Conservation (phyloP, 169 alveolate species). For the Eimeria maxima region DNA sequence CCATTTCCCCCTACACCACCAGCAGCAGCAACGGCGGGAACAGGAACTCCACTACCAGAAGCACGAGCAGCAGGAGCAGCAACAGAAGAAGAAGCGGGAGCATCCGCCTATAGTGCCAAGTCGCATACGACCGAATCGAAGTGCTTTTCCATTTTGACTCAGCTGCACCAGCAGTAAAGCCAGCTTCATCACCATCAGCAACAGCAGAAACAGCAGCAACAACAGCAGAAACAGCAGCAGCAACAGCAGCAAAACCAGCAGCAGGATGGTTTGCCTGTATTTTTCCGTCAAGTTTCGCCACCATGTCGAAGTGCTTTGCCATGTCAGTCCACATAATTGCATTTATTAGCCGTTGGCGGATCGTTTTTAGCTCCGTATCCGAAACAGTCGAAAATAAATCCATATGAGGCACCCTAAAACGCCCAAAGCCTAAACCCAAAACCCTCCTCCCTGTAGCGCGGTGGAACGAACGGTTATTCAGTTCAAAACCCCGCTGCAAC, state of each 20-base stretch:
- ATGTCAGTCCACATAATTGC: background rate
- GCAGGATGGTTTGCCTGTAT: background rate
- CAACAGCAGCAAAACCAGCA: background rate
- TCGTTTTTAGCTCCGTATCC: background rate
- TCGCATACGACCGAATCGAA: too few species aligned
- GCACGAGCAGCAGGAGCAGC: background rate
- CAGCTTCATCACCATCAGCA: constrained; percentile 90
- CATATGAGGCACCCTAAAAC: constrained; percentile 96
- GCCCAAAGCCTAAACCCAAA: constrained; percentile 97
- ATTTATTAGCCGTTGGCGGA: background rate
- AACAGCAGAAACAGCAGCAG: background rate
- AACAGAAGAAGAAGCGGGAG: too few species aligned
- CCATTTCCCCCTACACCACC: constrained; percentile 65
- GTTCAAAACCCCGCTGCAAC: too few species aligned
- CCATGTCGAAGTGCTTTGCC: background rate
- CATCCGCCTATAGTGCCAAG: background rate
- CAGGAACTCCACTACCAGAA: background rate
- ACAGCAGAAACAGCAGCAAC: background rate
- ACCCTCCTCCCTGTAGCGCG: constrained; percentile 89
- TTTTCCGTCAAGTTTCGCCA: background rate
- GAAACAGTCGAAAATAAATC: background rate
- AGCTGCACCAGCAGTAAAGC: constrained; percentile 82
- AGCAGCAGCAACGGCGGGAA: background rate
- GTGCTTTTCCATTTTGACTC: background rate
- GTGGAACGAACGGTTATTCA: too few species aligned